Evolutionary conservation across 2,329 filamentous ascomycete species (phyloP), one percentile per base, ranked within the genome.

Genomic region (Aspergillus japonicus): DNA sequence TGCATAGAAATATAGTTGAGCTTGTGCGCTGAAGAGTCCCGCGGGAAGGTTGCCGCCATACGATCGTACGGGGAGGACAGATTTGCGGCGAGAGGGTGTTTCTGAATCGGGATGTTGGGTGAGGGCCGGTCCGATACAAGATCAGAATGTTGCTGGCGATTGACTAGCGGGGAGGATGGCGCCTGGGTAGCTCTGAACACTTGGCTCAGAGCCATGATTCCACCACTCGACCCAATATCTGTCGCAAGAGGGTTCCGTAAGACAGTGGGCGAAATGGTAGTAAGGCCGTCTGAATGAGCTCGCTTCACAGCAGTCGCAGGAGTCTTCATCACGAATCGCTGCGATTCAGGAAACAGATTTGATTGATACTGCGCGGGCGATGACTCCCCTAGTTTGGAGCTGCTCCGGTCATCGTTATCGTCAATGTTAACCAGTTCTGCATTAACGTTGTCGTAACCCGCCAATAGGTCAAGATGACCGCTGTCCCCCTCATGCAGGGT

Each of bases 131-230:
- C 79, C 11, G 79, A 81, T 31, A 73, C 62, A 8, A 72, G 67
- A 48, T 79, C 79, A 2, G 72, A 71, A 6, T 73, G 73, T 2
- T 69, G 64, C 2, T 69, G 64, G 11, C 68, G 62, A 62, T 75
- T 72, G 11, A 73, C 66, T 42, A 79, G 68, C 4, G 80, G 80
- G 11, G 80, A 82, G 2, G 80, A 80, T 24, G 75, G 72, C 31
- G 75, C 79, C 64, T 82, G 80, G 0, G 80, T 82, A 23, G 77
- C 75, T 57, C 74, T 77, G 66, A 82, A 82, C 1, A 80, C 70
- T 64, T 82, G 80, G 57, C 78, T 81, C 26, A 82, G 66, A 2
- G 73, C 74, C 73, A 82, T 77, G 11, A 79, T 64, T 16, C 72
- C 75, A 24, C 73, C 71, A 33, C 71, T 76, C 3, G 73, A 75